These are phyloP conservation scores for Backusella liffmaniae DNA, from an alignment of 192 early-diverging fungal species.

Conservation along the genomic window DNA sequence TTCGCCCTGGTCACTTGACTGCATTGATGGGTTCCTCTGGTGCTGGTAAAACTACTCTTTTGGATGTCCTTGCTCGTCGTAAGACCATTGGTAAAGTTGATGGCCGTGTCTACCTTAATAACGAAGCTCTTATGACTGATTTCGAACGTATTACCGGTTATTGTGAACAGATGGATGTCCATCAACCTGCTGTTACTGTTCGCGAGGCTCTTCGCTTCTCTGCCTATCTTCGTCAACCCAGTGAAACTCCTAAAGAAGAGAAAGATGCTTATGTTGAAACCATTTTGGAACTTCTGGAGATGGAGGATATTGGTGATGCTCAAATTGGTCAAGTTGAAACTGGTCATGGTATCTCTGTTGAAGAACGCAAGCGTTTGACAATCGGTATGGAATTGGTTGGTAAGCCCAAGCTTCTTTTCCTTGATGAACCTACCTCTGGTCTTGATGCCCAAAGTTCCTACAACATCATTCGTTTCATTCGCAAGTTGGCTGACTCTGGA, in stretches of 20 bases:
- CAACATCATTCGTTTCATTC: slow-evolving; percentile 74
- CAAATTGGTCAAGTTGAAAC: slow-evolving; percentile 50
- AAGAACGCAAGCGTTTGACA: slow-evolving; percentile 79
- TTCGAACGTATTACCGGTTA: slow-evolving; percentile 67
- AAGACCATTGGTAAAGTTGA: slow-evolving; percentile 68
- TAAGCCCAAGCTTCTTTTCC: slow-evolving; percentile 73
- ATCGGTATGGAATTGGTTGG: slow-evolving; percentile 86
- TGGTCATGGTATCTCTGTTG: slow-evolving; percentile 73
- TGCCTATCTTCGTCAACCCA: slow-evolving; percentile 71
- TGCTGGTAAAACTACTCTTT: slow-evolving; percentile 81
- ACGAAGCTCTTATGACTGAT: slow-evolving; percentile 45
- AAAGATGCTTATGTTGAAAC: slow-evolving; percentile 55
- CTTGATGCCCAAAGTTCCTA: slow-evolving; percentile 79
- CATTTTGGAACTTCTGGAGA: slow-evolving; percentile 53
- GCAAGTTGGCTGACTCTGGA: slow-evolving; percentile 59
- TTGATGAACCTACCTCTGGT: slow-evolving; percentile 73
- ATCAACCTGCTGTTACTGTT: slow-evolving; percentile 86
- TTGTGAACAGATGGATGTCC: slow-evolving; percentile 90
- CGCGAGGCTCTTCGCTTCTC: slow-evolving; percentile 86
- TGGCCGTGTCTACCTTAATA: slow-evolving; percentile 61
- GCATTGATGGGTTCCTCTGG: slow-evolving; percentile 94
- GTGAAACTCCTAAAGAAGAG: slow-evolving; percentile 44
- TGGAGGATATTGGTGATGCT: slow-evolving; percentile 58
- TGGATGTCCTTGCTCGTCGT: slow-evolving; percentile 74
- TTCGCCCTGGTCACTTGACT: slow-evolving; percentile 73